Base-by-base conservation (phyloP, 352 stramenopile genomes). In the Globisporangium solare region DNA sequence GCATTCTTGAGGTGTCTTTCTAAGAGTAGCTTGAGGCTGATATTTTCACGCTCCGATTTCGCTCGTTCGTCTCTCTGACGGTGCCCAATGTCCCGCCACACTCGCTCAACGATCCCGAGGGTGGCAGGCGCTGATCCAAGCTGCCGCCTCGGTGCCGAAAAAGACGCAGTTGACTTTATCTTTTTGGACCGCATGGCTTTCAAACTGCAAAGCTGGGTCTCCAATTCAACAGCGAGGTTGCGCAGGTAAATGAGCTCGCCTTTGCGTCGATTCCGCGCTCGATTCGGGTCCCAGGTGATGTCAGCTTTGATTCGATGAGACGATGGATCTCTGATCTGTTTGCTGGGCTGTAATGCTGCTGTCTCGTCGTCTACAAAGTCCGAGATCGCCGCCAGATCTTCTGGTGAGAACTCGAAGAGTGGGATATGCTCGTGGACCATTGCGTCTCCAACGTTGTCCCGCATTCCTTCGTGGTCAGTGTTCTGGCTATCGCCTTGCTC, bases 1-100 rank as follows among this genome's bases (percentile, higher is more conserved):
- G 66, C 67, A 17, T 78, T 54, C 49, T 73, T 70, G 51, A 83
- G 70, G 47, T 83, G 76, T 24, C 68, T 67, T 48, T 71, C 60
- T 4, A 86, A 53, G 60, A 79, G 31, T 2, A 64, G 47, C 22
- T 71, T 75, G 3, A 78, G 51, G 13, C 54, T 54, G 1, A 65
- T 47, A 46, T 71, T 74, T 21, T 77, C 66, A 5, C 48, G 64
- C 37, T 77, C 60, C 17, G 66, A 54, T 24, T 60, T 14, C 27
- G 64, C 54, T 27, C 56, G 42, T 56, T 51, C 11, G 1, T 20
- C 58, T 47, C 40, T 40, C 43, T 62, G 47, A 18, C 55, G 56
- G 42, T 10, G 22, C 20, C 64, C 67, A 37, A 61, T 14, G 1
- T 54, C 32, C 32, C 58, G 20, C 67, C 63, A 74, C 14, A 50